Conservation (phyloP, 371 early-diverging fungal species). For the Rhizopus delemar region DNA sequence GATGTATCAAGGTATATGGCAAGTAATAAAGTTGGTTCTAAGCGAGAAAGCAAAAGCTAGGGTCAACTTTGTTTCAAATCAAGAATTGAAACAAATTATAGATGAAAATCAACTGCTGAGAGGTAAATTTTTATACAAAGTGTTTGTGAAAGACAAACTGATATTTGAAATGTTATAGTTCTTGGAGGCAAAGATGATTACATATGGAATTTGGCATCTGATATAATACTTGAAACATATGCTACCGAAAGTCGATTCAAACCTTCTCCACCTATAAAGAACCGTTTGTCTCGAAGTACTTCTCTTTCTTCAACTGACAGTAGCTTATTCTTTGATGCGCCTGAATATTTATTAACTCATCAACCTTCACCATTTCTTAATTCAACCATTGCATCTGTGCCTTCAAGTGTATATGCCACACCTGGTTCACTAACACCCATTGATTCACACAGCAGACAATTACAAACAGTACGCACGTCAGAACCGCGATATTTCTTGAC, state of each 20-base stretch:
- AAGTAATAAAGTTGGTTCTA: slow-evolving; percentile 45
- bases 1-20: slow-evolving; percentile 60
- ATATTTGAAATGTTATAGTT: slow-evolving; percentile 15
- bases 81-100: slow-evolving; percentile 39
- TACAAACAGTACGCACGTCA: slow-evolving; percentile 13
- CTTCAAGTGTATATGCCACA: slow-evolving; percentile 31
- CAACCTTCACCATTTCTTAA: neutral
- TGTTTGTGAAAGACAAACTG: too few species aligned
- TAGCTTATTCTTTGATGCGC: slow-evolving; percentile 42
- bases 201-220: slow-evolving; percentile 41
- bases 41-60: slow-evolving; percentile 48
- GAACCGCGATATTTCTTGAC: slow-evolving; percentile 31
- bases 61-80: slow-evolving; percentile 35
- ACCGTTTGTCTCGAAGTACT: slow-evolving; percentile 22
- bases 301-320: slow-evolving; percentile 25
- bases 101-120: slow-evolving; percentile 30
- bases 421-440: slow-evolving; percentile 33
- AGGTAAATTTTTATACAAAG: slow-evolving; percentile 23
- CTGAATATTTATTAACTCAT: slow-evolving; percentile 10
- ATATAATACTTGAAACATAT: slow-evolving; percentile 39
- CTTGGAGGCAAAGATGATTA: slow-evolving; percentile 45
- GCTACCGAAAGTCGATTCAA: slow-evolving; percentile 26
- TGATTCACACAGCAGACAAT: slow-evolving; percentile 10
- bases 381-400: slow-evolving; percentile 14
- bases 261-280: neutral